phyloP scores from a whole-genome alignment of 2,329 filamentous ascomycete species.

The Hymenotorrendiella dingleyae region DNA sequence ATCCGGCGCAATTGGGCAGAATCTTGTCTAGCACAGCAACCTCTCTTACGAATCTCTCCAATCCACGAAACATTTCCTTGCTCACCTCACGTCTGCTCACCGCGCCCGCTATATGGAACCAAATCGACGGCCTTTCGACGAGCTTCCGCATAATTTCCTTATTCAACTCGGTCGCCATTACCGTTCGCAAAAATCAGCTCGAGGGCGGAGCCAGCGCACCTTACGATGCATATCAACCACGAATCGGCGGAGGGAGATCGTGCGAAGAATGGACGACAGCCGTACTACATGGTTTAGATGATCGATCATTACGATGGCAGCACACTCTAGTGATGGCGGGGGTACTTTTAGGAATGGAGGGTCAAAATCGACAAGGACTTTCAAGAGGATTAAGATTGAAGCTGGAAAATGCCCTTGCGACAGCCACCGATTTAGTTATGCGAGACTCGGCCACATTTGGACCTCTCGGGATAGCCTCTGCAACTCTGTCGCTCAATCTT shows the following conservation, averaged over 20 bases:
- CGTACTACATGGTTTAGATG: constrained; percentile 35
- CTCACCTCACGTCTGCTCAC: constrained; percentile 52
- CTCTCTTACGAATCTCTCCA: constrained; percentile 50
- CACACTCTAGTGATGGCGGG: constrained; percentile 60
- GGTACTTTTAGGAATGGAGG: constrained; percentile 53
- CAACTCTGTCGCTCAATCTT: constrained; percentile 58
- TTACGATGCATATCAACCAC: constrained; percentile 30
- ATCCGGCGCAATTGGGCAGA: constrained; percentile 22
- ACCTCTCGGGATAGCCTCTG: constrained; percentile 43
- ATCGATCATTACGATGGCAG: constrained; percentile 62
- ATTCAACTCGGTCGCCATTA: constrained; percentile 46
- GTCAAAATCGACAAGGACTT: constrained; percentile 49
- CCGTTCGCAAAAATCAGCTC: constrained; percentile 30
- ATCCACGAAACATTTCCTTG: constrained; percentile 52
- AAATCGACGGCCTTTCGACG: constrained; percentile 44
- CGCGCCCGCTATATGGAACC: constrained; percentile 51
- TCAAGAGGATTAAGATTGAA: constrained; percentile 46
- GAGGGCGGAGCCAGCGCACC: constrained; percentile 23
- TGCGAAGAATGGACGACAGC: constrained; percentile 35
- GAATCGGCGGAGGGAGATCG: constrained; percentile 45
- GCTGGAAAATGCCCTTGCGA: constrained; percentile 55
- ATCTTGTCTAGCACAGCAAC: constrained; percentile 47
- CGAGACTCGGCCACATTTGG: constrained; percentile 43
- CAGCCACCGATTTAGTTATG: constrained; percentile 55
- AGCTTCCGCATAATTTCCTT: constrained; percentile 48